Percentiles rank a stretch among this genome's conserved stretches.
phyloP scores from a whole-genome alignment of 495 filamentous ascomycete genomes.

The Acidiella bohemica region DNA sequence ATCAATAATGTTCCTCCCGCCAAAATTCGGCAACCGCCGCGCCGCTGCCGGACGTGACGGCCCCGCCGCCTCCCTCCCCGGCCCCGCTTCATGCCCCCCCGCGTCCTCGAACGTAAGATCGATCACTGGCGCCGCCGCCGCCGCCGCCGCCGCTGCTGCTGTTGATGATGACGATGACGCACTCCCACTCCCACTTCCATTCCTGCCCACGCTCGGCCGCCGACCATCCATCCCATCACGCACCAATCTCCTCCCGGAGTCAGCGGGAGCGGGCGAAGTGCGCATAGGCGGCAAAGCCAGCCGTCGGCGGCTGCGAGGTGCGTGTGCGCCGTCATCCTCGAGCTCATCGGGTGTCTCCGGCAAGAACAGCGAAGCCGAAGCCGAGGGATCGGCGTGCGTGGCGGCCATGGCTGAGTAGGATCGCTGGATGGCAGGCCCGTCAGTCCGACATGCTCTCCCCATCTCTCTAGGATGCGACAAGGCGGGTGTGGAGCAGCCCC shows the following conservation, averaged over 20 bases:
- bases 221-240: conserved; percentile 19
- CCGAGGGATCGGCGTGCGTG: neutral
- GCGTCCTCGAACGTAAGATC: conserved; percentile 19
- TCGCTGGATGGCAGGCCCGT: too few species aligned
- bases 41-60: neutral
- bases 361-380: conserved; percentile 9
- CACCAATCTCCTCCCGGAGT: too few species aligned
- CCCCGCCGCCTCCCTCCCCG: neutral
- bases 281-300: conserved; percentile 2
- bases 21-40: conserved; percentile 13
- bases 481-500: too few species aligned
- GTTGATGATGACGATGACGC: too few species aligned
- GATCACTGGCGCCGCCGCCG: conserved; percentile 12
- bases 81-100: conserved; percentile 1
- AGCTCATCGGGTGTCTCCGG: conserved; percentile 15
- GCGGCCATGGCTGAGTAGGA: conserved; percentile 1
- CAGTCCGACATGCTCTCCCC: too few species aligned
- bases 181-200: too few species aligned
- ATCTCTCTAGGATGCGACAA: too few species aligned
- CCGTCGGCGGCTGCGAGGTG: conserved; percentile 4
- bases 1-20: conserved; percentile 15
- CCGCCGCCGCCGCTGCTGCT: conserved; percentile 5
- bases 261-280: conserved; percentile 2
- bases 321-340: conserved; percentile 15
- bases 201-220: conserved; percentile 15